Evolutionary conservation across 2,329 filamentous ascomycete genomes (phyloP).

Genomic region (Monilinia fructicola): DNA sequence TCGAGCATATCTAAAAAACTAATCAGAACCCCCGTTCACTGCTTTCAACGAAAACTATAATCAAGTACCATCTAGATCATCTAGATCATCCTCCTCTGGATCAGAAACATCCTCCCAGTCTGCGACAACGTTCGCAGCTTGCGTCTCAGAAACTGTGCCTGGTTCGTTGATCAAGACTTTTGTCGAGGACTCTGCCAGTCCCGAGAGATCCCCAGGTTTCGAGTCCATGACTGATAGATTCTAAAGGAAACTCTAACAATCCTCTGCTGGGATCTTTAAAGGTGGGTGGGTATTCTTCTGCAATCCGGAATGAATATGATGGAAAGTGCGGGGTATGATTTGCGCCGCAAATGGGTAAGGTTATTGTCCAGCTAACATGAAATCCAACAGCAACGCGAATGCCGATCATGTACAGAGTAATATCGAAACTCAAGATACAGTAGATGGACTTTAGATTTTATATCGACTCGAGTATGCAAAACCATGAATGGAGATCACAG

Average conservation of each 20-base stretch:
- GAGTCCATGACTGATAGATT: slow-evolving; percentile 30
- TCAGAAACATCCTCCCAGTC: slow-evolving; percentile 66
- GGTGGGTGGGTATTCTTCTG: slow-evolving; percentile 18
- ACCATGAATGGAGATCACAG: not conserved
- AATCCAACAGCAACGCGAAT: not conserved
- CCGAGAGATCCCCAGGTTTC: slow-evolving; percentile 32
- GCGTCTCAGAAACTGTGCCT: slow-evolving; percentile 22
- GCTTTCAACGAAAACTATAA: not conserved
- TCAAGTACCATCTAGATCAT: slow-evolving; percentile 79
- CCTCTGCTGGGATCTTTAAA: slow-evolving; percentile 21
- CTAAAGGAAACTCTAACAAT: slow-evolving; percentile 7
- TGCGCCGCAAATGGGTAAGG: slow-evolving; percentile 8
- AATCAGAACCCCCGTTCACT: not conserved
- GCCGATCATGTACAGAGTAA: not conserved
- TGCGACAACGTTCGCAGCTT: slow-evolving; percentile 22
- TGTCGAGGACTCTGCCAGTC: slow-evolving; percentile 25
- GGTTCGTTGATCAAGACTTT: slow-evolving; percentile 28
- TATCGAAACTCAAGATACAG: not conserved
- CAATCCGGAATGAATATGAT: slow-evolving; percentile 14
- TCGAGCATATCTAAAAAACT: slow-evolving; percentile 75
- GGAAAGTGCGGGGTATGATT: slow-evolving; percentile 24
- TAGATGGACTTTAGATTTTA: not conserved
- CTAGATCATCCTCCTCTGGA: slow-evolving; percentile 87
- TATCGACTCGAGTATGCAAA: not conserved
- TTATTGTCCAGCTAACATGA: not conserved